Base-by-base conservation (phyloP, 2,329 filamentous ascomycete genomes). In the Calonectria hawksworthii region DNA sequence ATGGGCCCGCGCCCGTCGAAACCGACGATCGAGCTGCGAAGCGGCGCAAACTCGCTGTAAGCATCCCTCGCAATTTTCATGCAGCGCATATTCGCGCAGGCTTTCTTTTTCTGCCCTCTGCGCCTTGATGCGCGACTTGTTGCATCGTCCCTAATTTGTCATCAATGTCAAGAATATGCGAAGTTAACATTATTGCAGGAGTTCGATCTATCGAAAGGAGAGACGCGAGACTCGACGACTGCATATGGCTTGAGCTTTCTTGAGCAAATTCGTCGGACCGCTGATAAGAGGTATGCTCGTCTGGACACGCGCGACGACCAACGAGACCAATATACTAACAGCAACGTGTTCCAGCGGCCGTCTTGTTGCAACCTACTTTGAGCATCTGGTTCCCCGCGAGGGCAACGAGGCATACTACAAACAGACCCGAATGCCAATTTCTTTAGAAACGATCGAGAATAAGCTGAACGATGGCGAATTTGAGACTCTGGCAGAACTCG, bases 361-460 rank as follows among this genome's bases (percentile, higher is more conserved):
- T 61, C 89, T 90, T 11, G 94, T 98, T 81, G 92, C 94, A 68
- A 92, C 90, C 52, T 92, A 92, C 80, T 98, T 98, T 83, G 92
- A 96, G 81, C 89, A 90, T 28, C 90, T 98, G 21, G 92, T 94
- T 28, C 90, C 92, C 69, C 87, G 90, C 83, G 87, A 90, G 74
- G 87, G 88, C 76, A 90, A 94, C 78, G 90, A 93, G 54, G 93
- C 94, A 26, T 98, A 98, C 85, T 98, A 96, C 85, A 89, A 93
- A 80, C 89, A 90, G 77, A 95, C 94, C 74, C 91, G 92, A 77
- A 90, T 98, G 83, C 96, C 96, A 2, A 92, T 98, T 75, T 95
- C 95, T 0, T 87, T 98, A 59, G 90, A 93, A 79, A 93, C 90
- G 2, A 93, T 98, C 75, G 94, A 98, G 87, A 88, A 89, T 59